Percentiles rank a stretch among this genome's conserved stretches.
phyloP scores from a whole-genome alignment of 805 yeast genomes.

The Tetrapisispora arboricola region DNA sequence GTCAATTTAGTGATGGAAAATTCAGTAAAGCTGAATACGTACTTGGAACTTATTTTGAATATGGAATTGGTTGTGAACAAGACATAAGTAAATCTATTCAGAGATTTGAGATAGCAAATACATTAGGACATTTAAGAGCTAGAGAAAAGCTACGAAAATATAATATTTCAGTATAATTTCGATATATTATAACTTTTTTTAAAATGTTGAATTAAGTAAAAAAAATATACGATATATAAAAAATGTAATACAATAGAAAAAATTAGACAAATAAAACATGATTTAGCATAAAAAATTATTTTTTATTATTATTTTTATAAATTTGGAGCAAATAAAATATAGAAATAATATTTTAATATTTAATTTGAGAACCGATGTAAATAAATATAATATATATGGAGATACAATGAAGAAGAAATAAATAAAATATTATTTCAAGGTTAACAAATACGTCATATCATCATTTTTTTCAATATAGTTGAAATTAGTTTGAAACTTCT shows the following conservation, averaged over 20 bases:
- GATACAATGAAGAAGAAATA: no score
- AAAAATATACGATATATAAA: no score
- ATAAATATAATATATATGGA: no score
- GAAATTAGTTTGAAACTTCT: neutral
- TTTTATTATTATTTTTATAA: no score
- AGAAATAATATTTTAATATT: neutral
- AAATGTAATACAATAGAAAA: no score
- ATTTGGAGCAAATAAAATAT: neutral
- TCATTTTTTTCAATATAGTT: neutral
- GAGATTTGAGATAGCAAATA: slow-evolving; percentile 52
- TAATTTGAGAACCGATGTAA: neutral
- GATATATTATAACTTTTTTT: neutral
- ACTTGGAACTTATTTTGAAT: slow-evolving; percentile 56
- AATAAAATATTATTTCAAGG: no score
- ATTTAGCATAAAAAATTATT: no score
- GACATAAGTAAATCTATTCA: slow-evolving; percentile 36
- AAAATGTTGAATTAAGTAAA: neutral
- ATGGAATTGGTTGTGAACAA: slow-evolving; percentile 47
- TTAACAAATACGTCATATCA: neutral
- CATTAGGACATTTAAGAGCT: slow-evolving; percentile 53
- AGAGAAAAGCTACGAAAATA: slow-evolving; percentile 11
- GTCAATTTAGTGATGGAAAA: slow-evolving; percentile 39
- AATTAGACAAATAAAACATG: neutral
- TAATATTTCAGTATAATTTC: neutral
- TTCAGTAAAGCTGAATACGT: slow-evolving; percentile 58